Base-by-base conservation (phyloP, 805 yeast genomes). In the Cyberlindnera japonica region DNA sequence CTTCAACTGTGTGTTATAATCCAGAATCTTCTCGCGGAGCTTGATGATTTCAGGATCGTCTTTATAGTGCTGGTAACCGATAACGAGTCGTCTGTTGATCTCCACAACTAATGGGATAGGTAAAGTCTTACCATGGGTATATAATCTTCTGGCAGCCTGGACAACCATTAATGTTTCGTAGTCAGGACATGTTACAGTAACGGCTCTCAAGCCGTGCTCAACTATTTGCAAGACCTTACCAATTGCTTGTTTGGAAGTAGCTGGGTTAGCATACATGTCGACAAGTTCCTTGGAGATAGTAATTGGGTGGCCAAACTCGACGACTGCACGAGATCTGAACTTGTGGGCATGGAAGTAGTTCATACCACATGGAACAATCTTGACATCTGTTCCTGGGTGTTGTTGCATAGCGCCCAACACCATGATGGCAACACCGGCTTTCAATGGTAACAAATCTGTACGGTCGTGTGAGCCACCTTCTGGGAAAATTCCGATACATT, bases 401-500 rank as follows among this genome's bases (percentile, higher is more conserved):
- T 77, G 72, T 18, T 80, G 84, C 79, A 90, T 77, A 9, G 98
- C 93, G 8, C 98, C 99, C 22, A 93, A 69, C 0, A 98, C 99
- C 98, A 91, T 93, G 41, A 91, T 84, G 3, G 96, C 96, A 8
- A 93, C 97, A 47, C 99, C 99, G 1, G 98, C 96, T 59, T 93
- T 91, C 51, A 91, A 68, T 0, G 99, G 99, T 37, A 91, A 71
- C 51, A 91, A 64, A 48, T 88, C 95, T 0, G 98, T 81, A 50
- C 99, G 73, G 61, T 91, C 99, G 57, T 91, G 99, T 11, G 96
- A 88, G 1, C 99, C 99, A 44, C 99, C 99, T 68, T 93, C 99
- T 8, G 99, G 97, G 67, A 89, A 93, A 33, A 93, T 86, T 10
- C 98, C 98, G 25, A 93, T 65, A 47, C 95, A 86, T 41, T 85